Conservation (phyloP, 495 filamentous ascomycete species). For the Penicillium canescens region DNA sequence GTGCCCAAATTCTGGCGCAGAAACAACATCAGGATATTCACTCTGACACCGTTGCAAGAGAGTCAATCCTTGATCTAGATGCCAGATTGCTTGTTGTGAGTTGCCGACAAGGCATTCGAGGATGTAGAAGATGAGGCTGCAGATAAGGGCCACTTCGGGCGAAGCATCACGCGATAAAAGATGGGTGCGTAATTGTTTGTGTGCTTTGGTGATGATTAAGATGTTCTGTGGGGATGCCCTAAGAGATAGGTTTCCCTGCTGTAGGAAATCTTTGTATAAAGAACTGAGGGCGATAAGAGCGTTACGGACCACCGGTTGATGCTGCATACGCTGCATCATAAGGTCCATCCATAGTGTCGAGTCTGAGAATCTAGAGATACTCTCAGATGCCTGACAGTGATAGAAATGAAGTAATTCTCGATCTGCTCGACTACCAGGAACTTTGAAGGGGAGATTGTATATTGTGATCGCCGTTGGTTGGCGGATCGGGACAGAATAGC, state of each 20-base stretch:
- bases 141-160: conserved; percentile 27
- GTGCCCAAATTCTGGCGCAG: background rate
- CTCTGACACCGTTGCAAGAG: conserved; percentile 18
- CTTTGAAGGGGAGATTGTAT: conserved; percentile 36
- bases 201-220: conserved; percentile 19
- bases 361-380: conserved; percentile 41
- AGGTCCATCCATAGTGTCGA: conserved; percentile 40
- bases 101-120: conserved; percentile 31
- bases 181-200: conserved; percentile 20
- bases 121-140: conserved; percentile 32
- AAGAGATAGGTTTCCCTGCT: no score
- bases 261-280: background rate
- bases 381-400: conserved; percentile 25
- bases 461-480: conserved; percentile 10
- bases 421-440: conserved; percentile 34
- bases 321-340: conserved; percentile 37
- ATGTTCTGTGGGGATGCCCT: conserved; percentile 2
- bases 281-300: conserved; percentile 40
- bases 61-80: conserved; percentile 25
- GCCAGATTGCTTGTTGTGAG: conserved; percentile 21
- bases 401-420: conserved; percentile 42
- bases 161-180: conserved; percentile 18
- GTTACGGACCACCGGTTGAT: conserved; percentile 40
- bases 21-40: background rate
- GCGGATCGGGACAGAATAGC: conserved; percentile 22